phyloP scores from a whole-genome alignment of 2,329 filamentous ascomycete species.

The Ascochyta lentis region DNA sequence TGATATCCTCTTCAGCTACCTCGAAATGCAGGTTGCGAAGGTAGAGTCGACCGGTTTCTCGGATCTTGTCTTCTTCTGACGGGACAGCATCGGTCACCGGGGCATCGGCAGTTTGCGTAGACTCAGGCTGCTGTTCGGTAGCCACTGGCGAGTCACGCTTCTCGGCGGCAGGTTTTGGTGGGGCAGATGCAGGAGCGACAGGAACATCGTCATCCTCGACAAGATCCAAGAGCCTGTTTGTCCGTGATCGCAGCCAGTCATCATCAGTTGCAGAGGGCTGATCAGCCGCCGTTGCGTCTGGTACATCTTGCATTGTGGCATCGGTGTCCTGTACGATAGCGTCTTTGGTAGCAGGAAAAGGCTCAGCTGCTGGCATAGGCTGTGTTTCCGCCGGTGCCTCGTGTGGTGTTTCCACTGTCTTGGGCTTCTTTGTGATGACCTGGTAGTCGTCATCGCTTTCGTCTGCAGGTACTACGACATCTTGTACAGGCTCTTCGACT shows the following conservation, averaged over 20 bases:
- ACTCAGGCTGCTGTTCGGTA: slow-evolving; percentile 14
- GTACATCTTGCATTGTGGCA: slow-evolving; percentile 24
- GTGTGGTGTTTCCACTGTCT: slow-evolving; percentile 27
- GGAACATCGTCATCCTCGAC: slow-evolving; percentile 72
- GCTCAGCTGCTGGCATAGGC: neutral
- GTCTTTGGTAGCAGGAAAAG: neutral
- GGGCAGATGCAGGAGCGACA: slow-evolving; percentile 12
- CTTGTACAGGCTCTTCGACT: slow-evolving; percentile 24
- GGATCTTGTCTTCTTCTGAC: slow-evolving; percentile 67
- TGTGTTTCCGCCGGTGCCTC: slow-evolving; percentile 12
- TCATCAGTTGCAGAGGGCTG: slow-evolving; percentile 69
- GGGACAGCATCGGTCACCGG: slow-evolving; percentile 41
- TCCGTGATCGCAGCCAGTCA: slow-evolving; percentile 91
- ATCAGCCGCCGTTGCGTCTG: slow-evolving; percentile 29
- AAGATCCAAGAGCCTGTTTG: slow-evolving; percentile 83
- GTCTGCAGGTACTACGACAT: slow-evolving; percentile 43
- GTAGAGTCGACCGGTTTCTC: slow-evolving; percentile 79
- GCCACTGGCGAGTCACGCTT: slow-evolving; percentile 13
- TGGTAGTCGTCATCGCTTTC: slow-evolving; percentile 82
- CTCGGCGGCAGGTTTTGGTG: slow-evolving; percentile 18
- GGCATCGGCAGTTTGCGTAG: slow-evolving; percentile 5
- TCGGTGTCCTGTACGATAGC: slow-evolving; percentile 20
- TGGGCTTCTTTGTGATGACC: slow-evolving; percentile 59
- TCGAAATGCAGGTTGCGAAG: slow-evolving; percentile 87
- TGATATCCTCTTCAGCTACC: slow-evolving; percentile 77